phyloP scores from a whole-genome alignment of 805 yeast species.

The Clavispora phyllophila region DNA sequence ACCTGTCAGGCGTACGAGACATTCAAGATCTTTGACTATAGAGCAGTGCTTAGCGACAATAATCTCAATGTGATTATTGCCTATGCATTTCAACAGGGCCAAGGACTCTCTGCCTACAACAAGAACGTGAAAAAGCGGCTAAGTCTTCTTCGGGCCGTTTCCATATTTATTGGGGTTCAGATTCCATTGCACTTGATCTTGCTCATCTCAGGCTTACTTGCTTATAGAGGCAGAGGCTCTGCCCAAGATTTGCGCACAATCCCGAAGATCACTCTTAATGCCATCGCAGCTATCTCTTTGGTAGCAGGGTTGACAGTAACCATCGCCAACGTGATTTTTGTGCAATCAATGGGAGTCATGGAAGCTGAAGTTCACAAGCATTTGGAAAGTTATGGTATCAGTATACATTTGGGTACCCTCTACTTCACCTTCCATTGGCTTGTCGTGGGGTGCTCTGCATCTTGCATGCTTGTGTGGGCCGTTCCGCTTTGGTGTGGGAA shows the following conservation, averaged over 20 bases:
- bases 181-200: slow-evolving; percentile 25
- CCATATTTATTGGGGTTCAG: slow-evolving; percentile 25
- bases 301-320: slow-evolving; percentile 28
- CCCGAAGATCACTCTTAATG: slow-evolving; percentile 31
- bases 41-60: slow-evolving; percentile 32
- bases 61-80: slow-evolving; percentile 43
- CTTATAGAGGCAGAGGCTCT: slow-evolving; percentile 35
- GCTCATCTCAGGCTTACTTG: slow-evolving; percentile 23
- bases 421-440: slow-evolving; percentile 42
- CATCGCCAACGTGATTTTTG: slow-evolving; percentile 17
- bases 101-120: slow-evolving; percentile 1
- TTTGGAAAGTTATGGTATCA: slow-evolving; percentile 44
- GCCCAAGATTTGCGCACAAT: slow-evolving; percentile 26
- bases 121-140: slow-evolving; percentile 15
- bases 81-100: slow-evolving; percentile 37
- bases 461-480: slow-evolving; percentile 31
- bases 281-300: slow-evolving; percentile 32
- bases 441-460: slow-evolving; percentile 10
- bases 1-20: slow-evolving; percentile 5
- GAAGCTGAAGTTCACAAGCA: slow-evolving; percentile 5
- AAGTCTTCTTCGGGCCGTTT: slow-evolving; percentile 17
- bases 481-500: slow-evolving; percentile 50
- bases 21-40: slow-evolving; percentile 39
- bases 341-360: slow-evolving; percentile 12
- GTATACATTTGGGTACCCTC: slow-evolving; percentile 33